Conservation (phyloP, 2,329 filamentous ascomycete genomes). For the Pezicula radicicola region DNA sequence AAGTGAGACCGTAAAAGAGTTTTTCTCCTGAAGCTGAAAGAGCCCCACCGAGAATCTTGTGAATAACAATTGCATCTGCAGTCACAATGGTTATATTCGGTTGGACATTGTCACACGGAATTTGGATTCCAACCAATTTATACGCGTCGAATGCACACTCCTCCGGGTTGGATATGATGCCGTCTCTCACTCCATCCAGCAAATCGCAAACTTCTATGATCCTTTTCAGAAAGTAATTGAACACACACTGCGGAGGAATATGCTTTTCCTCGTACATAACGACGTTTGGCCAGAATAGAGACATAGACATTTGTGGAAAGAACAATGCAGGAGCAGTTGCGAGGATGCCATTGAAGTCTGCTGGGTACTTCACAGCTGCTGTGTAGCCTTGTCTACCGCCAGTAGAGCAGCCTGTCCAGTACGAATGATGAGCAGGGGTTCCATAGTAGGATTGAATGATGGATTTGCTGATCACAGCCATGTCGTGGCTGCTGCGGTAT, state of each 20-base stretch:
- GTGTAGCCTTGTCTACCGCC: constrained; percentile 1
- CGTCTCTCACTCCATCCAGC: constrained; percentile 6
- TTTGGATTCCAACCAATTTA: background rate
- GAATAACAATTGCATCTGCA: background rate
- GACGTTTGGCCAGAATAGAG: background rate
- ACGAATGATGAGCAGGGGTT: background rate
- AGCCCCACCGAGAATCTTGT: background rate
- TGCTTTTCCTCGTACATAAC: background rate
- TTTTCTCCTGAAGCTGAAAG: background rate
- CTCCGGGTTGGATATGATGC: background rate
- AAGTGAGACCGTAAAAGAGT: constrained; percentile 3
- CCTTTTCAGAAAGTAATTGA: background rate
- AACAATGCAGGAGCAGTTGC: background rate
- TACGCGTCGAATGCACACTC: constrained; percentile 1
- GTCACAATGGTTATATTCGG: background rate
- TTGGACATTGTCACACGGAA: constrained; percentile 1
- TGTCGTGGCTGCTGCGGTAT: background rate
- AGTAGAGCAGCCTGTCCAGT: constrained; percentile 2
- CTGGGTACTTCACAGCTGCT: background rate
- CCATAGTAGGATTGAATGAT: background rate
- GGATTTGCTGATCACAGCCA: background rate
- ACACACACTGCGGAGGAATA: background rate
- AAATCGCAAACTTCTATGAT: constrained; percentile 3
- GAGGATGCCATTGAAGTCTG: background rate
- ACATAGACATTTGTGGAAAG: background rate